Conservation (phyloP, 2,329 filamentous ascomycete species). For the Ascochyta koolunga region DNA sequence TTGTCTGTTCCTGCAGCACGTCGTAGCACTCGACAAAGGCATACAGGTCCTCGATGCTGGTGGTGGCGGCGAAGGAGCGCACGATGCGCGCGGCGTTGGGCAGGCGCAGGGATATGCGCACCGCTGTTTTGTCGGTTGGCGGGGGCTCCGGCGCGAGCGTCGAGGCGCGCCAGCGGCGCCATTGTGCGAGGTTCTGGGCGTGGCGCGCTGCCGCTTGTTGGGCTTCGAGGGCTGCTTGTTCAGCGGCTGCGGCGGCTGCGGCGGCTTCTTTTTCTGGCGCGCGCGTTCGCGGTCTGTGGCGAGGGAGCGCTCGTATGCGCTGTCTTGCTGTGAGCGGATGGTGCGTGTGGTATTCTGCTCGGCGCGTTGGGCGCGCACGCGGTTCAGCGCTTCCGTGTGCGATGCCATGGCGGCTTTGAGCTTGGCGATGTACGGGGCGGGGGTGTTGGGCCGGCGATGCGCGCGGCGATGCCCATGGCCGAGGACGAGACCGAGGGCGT, state of each 20-base stretch:
- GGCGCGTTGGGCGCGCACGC: slow-evolving; percentile 74
- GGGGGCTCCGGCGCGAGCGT: slow-evolving; percentile 72
- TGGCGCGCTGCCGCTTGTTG: slow-evolving; percentile 66
- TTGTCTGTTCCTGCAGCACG: not conserved
- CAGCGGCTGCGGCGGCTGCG: slow-evolving; percentile 64
- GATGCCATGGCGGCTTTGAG: slow-evolving; percentile 75
- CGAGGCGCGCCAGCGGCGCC: slow-evolving; percentile 79
- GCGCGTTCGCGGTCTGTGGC: slow-evolving; percentile 87
- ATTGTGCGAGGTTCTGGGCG: slow-evolving; percentile 66
- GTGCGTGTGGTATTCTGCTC: slow-evolving; percentile 82
- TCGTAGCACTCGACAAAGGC: slow-evolving; percentile 90
- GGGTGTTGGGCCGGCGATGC: slow-evolving; percentile 75
- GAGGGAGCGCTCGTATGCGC: slow-evolving; percentile 89
- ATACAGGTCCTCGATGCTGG: slow-evolving; percentile 85
- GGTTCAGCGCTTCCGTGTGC: slow-evolving; percentile 76
- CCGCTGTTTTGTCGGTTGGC: slow-evolving; percentile 67
- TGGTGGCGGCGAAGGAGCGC: slow-evolving; percentile 72
- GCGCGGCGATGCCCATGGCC: slow-evolving; percentile 87
- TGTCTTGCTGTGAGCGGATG: slow-evolving; percentile 87
- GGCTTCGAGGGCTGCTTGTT: slow-evolving; percentile 69
- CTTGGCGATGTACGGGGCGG: slow-evolving; percentile 75
- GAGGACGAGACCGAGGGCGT: slow-evolving; percentile 83
- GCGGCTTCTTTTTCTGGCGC: slow-evolving; percentile 78
- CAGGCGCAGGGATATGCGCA: slow-evolving; percentile 71
- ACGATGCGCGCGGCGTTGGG: slow-evolving; percentile 75